Conservation (phyloP, 2,329 filamentous ascomycete genomes). For the Alternaria triticimaculans region DNA sequence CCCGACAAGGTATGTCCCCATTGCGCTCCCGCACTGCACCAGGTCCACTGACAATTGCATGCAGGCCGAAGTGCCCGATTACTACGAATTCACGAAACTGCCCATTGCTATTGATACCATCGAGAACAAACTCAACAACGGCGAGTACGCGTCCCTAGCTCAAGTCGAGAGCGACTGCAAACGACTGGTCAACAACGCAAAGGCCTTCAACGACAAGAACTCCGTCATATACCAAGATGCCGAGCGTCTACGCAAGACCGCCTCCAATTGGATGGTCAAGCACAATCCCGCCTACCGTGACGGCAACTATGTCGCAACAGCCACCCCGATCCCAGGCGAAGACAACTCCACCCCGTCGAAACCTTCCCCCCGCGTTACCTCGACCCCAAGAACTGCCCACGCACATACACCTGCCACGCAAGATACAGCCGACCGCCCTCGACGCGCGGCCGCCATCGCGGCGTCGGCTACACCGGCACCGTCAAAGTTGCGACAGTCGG, state of each 20-base stretch:
- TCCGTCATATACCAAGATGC: slow-evolving; percentile 81
- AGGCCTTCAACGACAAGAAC: slow-evolving; percentile 78
- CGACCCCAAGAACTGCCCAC: slow-evolving; percentile 31
- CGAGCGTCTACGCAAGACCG: slow-evolving; percentile 82
- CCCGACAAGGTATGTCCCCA: slow-evolving; percentile 59
- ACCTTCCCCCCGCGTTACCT: slow-evolving; percentile 34
- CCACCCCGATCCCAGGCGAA: slow-evolving; percentile 74
- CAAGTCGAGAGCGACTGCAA: slow-evolving; percentile 85
- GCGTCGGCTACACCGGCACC: slow-evolving; percentile 40
- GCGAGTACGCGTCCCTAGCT: slow-evolving; percentile 73
- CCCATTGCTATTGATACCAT: slow-evolving; percentile 81
- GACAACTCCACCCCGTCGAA: slow-evolving; percentile 43
- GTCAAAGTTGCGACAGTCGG: slow-evolving; percentile 41
- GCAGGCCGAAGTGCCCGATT: slow-evolving; percentile 69
- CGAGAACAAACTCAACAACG: slow-evolving; percentile 73
- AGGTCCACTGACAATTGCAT: slow-evolving; percentile 23
- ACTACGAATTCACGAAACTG: slow-evolving; percentile 78
- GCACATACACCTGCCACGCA: slow-evolving; percentile 28
- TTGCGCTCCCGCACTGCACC: slow-evolving; percentile 10
- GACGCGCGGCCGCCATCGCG: slow-evolving; percentile 38
- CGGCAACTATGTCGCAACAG: slow-evolving; percentile 69
- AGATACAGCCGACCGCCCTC: slow-evolving; percentile 40
- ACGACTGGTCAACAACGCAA: slow-evolving; percentile 85
- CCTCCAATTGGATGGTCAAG: slow-evolving; percentile 87
- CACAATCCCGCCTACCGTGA: slow-evolving; percentile 82